Evolutionary conservation across 2,329 filamentous ascomycete species (phyloP).

Genomic region (Arthrinium phaeospermum): DNA sequence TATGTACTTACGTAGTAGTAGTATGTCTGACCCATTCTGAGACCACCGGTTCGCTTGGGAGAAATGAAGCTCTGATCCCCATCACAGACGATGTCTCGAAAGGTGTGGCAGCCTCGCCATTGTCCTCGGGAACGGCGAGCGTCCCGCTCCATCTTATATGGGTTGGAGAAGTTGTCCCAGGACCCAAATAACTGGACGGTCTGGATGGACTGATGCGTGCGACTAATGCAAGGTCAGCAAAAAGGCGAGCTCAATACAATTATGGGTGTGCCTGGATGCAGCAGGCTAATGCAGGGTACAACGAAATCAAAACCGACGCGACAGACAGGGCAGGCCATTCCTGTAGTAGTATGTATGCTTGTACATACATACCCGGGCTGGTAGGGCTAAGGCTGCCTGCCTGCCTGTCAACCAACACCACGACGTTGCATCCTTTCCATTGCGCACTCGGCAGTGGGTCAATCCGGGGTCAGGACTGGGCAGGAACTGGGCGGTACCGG

Average conservation of each 20-base stretch:
- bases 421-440: constrained; percentile 5
- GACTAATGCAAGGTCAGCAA: constrained; percentile 49
- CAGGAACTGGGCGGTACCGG: no score
- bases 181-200: constrained; percentile 86
- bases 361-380: background rate
- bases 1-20: constrained; percentile 84
- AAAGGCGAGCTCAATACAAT: constrained; percentile 24
- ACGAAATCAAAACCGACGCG: constrained; percentile 10
- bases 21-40: constrained; percentile 92
- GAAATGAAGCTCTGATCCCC: constrained; percentile 60
- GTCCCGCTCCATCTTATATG: constrained; percentile 84
- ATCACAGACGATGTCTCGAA: constrained; percentile 84
- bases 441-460: constrained; percentile 7
- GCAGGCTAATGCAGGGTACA: constrained; percentile 14
- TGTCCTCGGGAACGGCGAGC: constrained; percentile 72
- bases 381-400: constrained; percentile 9
- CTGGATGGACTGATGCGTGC: constrained; percentile 64
- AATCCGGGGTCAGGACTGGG: background rate
- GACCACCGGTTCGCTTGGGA: constrained; percentile 72
- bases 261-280: constrained; percentile 25
- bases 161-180: constrained; percentile 89
- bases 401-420: constrained; percentile 4
- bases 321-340: background rate
- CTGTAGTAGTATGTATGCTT: background rate
- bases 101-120: constrained; percentile 88